Evolutionary conservation across 352 stramenopile genomes (phyloP).

Genomic region (Pythium aristosporum): DNA sequence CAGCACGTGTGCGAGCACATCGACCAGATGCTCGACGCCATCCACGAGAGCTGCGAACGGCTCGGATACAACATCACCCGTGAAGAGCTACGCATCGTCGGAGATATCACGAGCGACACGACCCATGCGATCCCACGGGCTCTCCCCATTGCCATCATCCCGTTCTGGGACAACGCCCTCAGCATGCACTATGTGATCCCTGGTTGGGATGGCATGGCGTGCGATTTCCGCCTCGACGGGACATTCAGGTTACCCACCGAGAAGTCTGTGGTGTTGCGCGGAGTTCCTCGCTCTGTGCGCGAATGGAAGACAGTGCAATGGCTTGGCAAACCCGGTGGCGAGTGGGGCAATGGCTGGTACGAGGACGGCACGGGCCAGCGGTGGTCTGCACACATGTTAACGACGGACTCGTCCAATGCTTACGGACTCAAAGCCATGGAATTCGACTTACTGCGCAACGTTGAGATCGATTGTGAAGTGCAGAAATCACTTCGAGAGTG

Average conservation of each 20-base stretch:
- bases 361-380: slow-evolving; percentile 10
- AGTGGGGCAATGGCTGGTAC: slow-evolving; percentile 41
- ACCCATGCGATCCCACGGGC: slow-evolving; percentile 20
- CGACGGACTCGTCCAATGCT: slow-evolving; percentile 20
- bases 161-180: slow-evolving; percentile 33
- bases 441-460: too few relatives aligned
- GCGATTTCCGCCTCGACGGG: background rate
- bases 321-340: slow-evolving; percentile 11
- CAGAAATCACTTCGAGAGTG: too few relatives aligned
- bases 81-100: slow-evolving; percentile 24
- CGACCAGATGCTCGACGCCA: slow-evolving; percentile 16
- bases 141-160: slow-evolving; percentile 36
- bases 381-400: slow-evolving; percentile 31
- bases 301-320: background rate
- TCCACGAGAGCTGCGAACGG: slow-evolving; percentile 19
- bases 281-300: too few relatives aligned
- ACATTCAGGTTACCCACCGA: too few relatives aligned
- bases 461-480: too few relatives aligned
- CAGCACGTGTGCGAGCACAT: slow-evolving; percentile 22
- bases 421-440: slow-evolving; percentile 13
- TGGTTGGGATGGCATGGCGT: slow-evolving; percentile 27
- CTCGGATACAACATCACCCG: slow-evolving; percentile 32
- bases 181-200: slow-evolving; percentile 25
- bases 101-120: slow-evolving; percentile 14
- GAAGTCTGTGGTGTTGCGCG: background rate